Percentiles rank a stretch among this genome's conserved stretches.
Evolutionary conservation across 805 yeast species (phyloP).

Genomic region (Teunomyces gatunensis): DNA sequence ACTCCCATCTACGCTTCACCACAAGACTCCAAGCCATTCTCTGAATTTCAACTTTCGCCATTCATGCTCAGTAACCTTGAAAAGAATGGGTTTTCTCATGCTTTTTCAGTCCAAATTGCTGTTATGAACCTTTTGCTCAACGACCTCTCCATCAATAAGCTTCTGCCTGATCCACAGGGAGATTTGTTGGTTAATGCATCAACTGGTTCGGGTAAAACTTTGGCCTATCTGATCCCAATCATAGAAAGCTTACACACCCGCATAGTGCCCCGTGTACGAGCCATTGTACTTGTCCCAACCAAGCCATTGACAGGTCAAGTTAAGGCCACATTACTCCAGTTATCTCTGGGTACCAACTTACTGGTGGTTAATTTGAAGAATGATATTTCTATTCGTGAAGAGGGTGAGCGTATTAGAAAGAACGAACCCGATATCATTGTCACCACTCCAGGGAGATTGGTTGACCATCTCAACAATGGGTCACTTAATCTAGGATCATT

Average conservation of each 20-base stretch:
- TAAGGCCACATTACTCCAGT: slow-evolving; percentile 52
- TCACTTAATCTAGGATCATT: slow-evolving; percentile 51
- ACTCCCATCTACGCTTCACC: slow-evolving; percentile 59
- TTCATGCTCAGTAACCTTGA: slow-evolving; percentile 46
- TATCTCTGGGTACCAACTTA: slow-evolving; percentile 67
- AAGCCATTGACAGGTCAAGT: slow-evolving; percentile 85
- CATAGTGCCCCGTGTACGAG: slow-evolving; percentile 68
- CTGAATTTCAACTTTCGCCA: slow-evolving; percentile 44
- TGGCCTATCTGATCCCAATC: slow-evolving; percentile 84
- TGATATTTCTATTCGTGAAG: slow-evolving; percentile 58
- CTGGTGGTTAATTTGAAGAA: slow-evolving; percentile 59
- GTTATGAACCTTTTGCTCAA: slow-evolving; percentile 55
- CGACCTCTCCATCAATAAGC: slow-evolving; percentile 38
- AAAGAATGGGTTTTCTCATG: slow-evolving; percentile 46
- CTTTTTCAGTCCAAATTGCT: slow-evolving; percentile 76
- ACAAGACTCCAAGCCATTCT: slow-evolving; percentile 45
- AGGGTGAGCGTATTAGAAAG: slow-evolving; percentile 46
- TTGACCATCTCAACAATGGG: slow-evolving; percentile 59
- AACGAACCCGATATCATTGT: slow-evolving; percentile 65
- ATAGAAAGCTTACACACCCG: slow-evolving; percentile 64
- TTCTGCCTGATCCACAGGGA: slow-evolving; percentile 57
- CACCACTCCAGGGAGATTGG: slow-evolving; percentile 77
- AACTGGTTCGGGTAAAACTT: slow-evolving; percentile 94
- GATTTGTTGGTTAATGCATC: slow-evolving; percentile 89
- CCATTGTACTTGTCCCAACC: slow-evolving; percentile 85